Evolutionary conservation across 306 rosid species (phyloP).

Genomic region (Potentilla sterilis): DNA sequence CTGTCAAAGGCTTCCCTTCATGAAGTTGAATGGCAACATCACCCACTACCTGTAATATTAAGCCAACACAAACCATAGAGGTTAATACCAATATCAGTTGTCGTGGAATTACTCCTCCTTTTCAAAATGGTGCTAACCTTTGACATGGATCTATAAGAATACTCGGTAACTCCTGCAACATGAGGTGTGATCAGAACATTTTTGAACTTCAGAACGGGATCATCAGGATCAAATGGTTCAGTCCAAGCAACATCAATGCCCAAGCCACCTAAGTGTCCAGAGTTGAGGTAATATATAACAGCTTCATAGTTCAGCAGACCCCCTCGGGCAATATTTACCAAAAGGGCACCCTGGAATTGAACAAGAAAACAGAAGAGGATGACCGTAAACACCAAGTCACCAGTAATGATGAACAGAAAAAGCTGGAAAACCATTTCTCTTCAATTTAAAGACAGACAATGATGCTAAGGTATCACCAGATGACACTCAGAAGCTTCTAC

Average conservation of each 20-base stretch:
- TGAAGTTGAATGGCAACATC: conserved; percentile 79
- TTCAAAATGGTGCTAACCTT: conserved; percentile 45
- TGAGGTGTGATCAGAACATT: conserved; percentile 87
- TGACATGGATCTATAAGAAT: conserved; percentile 77
- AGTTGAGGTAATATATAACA: conserved; percentile 47
- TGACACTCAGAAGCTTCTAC: not conserved
- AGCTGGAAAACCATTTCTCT: not conserved
- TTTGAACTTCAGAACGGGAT: conserved; percentile 59
- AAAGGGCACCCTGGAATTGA: conserved; percentile 63
- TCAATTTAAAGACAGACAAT: not conserved
- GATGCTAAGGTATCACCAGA: not conserved
- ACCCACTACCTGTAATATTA: conserved; percentile 56
- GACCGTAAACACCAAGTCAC: not conserved
- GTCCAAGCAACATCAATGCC: conserved; percentile 91
- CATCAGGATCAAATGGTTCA: conserved; percentile 80
- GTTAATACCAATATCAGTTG: not conserved
- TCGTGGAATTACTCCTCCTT: too few relatives aligned
- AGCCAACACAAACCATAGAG: conserved; percentile 1
- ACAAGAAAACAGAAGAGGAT: not conserved
- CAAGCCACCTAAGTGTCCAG: conserved; percentile 80
- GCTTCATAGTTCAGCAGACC: conserved; percentile 68
- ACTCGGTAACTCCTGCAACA: conserved; percentile 82
- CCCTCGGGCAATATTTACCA: conserved; percentile 82
- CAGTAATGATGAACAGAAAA: not conserved
- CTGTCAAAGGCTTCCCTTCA: conserved; percentile 59